Conservation (phyloP, 2,329 filamentous ascomycete species). For the Lizonia empirigonia region DNA sequence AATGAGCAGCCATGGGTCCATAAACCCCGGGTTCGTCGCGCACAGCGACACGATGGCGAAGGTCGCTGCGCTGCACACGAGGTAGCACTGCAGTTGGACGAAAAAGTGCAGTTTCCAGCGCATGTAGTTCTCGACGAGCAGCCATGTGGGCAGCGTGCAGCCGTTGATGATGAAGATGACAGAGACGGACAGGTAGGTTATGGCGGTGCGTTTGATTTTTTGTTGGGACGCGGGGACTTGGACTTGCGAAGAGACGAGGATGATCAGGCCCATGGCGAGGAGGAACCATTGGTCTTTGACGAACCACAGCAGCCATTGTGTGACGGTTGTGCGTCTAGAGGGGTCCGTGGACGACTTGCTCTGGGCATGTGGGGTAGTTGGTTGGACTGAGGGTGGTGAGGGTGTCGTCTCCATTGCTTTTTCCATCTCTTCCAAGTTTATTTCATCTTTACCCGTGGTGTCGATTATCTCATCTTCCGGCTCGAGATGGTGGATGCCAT, state of each 20-base stretch:
- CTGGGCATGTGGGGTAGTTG: not conserved
- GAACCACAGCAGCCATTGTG: constrained; percentile 41
- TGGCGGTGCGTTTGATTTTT: constrained; percentile 54
- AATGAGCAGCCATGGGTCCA: constrained; percentile 68
- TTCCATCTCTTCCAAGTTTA: not conserved
- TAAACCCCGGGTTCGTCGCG: constrained; percentile 55
- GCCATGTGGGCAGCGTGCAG: constrained; percentile 67
- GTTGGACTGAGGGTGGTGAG: not conserved
- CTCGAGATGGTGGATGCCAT: not conserved
- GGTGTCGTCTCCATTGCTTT: not conserved
- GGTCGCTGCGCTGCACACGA: constrained; percentile 68
- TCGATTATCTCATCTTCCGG: constrained; percentile 1
- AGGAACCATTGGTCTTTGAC: constrained; percentile 68
- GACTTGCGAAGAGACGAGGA: constrained; percentile 60
- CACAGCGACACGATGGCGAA: constrained; percentile 61
- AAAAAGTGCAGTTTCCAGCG: constrained; percentile 72
- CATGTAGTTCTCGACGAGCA: constrained; percentile 65
- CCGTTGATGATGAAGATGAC: constrained; percentile 75
- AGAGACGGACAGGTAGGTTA: constrained; percentile 71
- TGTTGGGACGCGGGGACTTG: constrained; percentile 62
- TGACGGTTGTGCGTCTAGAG: constrained; percentile 12
- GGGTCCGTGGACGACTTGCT: not conserved
- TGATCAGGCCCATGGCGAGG: constrained; percentile 62
- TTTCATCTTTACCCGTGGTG: not conserved
- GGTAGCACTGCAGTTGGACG: constrained; percentile 70